These are phyloP conservation scores for Colletotrichum musae DNA, from an alignment of 2,329 filamentous ascomycete species.

Conservation along the genomic window DNA sequence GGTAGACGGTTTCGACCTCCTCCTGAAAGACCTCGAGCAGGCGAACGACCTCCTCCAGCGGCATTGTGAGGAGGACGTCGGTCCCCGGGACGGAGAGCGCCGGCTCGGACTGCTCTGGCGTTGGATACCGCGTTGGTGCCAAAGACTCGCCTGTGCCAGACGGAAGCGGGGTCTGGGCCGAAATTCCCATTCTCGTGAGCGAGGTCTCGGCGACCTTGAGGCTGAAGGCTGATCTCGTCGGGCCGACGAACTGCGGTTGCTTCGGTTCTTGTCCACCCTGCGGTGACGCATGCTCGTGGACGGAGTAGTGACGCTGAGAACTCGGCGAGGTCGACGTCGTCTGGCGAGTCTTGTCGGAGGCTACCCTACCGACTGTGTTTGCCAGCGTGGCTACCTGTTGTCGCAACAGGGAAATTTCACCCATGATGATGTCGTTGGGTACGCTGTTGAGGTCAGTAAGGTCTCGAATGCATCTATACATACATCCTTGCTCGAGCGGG, in stretches of 20 bases:
- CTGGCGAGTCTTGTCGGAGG: conserved; percentile 41
- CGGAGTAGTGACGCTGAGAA: conserved; percentile 21
- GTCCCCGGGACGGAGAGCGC: conserved; percentile 10
- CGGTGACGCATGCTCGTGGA: conserved; percentile 12
- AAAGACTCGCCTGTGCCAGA: conserved; percentile 44
- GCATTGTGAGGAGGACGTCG: conserved; percentile 28
- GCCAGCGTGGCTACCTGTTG: conserved; percentile 49
- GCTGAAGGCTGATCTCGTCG: conserved; percentile 53
- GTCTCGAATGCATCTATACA: neutral
- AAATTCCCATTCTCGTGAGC: conserved; percentile 53
- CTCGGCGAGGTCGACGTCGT: conserved; percentile 8
- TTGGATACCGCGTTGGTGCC: conserved; percentile 43
- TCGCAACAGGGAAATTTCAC: conserved; percentile 49
- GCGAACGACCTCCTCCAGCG: conserved; percentile 46
- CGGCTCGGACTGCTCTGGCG: conserved; percentile 24
- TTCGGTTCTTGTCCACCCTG: conserved; percentile 44
- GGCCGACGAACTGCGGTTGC: conserved; percentile 54
- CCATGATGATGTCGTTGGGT: conserved; percentile 43
- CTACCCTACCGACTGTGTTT: conserved; percentile 46
- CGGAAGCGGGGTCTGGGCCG: conserved; percentile 11
- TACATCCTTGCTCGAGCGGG: no score
- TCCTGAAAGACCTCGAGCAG: conserved; percentile 56
- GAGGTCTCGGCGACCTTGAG: conserved; percentile 53
- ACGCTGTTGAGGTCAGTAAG: neutral
- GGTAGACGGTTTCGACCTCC: conserved; percentile 55